Evolutionary conservation across 1,284 basidiomycete species (phyloP).

Genomic region (Naganishia albida): DNA sequence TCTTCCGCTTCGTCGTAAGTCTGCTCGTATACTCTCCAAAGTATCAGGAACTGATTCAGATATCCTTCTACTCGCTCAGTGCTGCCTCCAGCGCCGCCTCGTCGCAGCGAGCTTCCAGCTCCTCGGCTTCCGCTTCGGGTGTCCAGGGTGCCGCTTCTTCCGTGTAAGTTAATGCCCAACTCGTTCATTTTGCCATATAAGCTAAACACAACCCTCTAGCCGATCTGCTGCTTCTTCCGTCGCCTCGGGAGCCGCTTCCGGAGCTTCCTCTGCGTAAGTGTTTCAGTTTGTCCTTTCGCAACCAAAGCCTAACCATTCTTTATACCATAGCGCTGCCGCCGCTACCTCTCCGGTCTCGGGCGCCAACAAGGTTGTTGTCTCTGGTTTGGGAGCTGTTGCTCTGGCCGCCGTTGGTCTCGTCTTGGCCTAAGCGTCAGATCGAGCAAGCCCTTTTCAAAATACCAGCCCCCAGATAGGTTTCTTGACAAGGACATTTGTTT

Average conservation of each 20-base stretch:
- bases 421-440: slow-evolving; percentile 25
- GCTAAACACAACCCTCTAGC: not conserved
- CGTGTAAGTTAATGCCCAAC: slow-evolving; percentile 4
- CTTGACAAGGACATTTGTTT: slow-evolving; percentile 15
- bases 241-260: slow-evolving; percentile 5
- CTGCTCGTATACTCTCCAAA: not conserved
- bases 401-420: slow-evolving; percentile 30
- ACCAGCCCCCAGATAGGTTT: not conserved
- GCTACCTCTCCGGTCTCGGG: slow-evolving; percentile 14
- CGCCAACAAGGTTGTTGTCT: slow-evolving; percentile 31
- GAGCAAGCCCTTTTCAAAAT: not conserved
- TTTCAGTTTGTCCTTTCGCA: not conserved
- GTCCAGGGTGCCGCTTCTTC: slow-evolving; percentile 23
- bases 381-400: slow-evolving; percentile 27
- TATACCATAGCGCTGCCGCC: slow-evolving; percentile 16
- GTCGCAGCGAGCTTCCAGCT: slow-evolving; percentile 1
- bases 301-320: not conserved
- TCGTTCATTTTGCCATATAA: not conserved
- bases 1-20: slow-evolving; percentile 32
- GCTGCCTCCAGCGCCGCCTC: slow-evolving; percentile 20
- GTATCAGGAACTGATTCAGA: not conserved
- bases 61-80: slow-evolving; percentile 9
- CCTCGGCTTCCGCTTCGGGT: slow-evolving; percentile 24
- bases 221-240: slow-evolving; percentile 20
- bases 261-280: slow-evolving; percentile 15